Evolutionary conservation across 2,329 filamentous ascomycete genomes (phyloP).

Genomic region (Penicillium hordei): DNA sequence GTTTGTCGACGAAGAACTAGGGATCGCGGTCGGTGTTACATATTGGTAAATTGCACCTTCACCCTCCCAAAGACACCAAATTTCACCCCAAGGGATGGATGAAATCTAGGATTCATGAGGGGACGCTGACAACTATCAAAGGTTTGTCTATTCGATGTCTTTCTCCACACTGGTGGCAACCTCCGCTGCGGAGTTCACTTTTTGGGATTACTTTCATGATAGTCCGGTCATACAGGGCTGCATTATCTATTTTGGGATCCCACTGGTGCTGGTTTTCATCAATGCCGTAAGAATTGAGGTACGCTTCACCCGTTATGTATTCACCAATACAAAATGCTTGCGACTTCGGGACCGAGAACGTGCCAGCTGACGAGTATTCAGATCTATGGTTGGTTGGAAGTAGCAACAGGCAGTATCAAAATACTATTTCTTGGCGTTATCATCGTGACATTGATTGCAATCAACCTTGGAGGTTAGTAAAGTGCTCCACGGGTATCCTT

Average conservation of each 20-base stretch:
- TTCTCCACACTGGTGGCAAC: not conserved
- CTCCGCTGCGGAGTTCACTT: not conserved
- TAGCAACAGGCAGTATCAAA: not conserved
- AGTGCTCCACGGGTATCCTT: not conserved
- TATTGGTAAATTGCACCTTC: not conserved
- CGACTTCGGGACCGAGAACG: not conserved
- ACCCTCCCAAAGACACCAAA: not conserved
- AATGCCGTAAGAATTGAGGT: not conserved
- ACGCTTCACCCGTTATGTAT: not conserved
- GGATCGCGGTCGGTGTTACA: not conserved
- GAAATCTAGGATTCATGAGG: not conserved
- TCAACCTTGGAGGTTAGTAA: not conserved
- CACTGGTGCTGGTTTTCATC: not conserved
- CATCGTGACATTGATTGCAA: not conserved
- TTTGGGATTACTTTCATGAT: not conserved
- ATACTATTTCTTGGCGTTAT: not conserved
- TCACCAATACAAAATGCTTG: not conserved
- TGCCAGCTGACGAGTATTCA: not conserved
- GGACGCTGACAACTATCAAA: not conserved
- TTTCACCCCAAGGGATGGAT: not conserved
- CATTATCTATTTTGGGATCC: not conserved
- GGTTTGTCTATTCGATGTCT: not conserved
- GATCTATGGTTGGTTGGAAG: not conserved
- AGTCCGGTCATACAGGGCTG: not conserved
- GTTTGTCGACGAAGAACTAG: not conserved